These are phyloP conservation scores for Acacia confusa DNA, from an alignment of 306 rosid species.

Conservation along the genomic window DNA sequence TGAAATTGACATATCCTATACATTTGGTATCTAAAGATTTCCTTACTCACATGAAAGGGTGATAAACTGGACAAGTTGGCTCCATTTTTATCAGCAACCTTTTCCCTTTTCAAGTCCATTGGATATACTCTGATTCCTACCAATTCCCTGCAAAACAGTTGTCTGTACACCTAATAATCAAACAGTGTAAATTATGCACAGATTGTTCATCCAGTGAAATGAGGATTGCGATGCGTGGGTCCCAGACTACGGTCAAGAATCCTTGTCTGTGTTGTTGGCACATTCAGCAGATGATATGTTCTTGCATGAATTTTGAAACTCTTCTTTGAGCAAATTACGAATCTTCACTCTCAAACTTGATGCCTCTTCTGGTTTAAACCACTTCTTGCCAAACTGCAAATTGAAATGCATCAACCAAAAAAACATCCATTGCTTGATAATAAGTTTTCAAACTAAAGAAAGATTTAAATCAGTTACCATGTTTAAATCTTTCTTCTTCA, in stretches of 20 bases:
- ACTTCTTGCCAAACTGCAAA: slow-evolving; percentile 74
- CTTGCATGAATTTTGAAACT: slow-evolving; percentile 48
- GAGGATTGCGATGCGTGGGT: slow-evolving; percentile 13
- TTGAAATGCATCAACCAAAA: slow-evolving; percentile 14
- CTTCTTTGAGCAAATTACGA: slow-evolving; percentile 51
- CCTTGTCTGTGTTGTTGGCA: slow-evolving; percentile 3
- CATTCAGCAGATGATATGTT: slow-evolving; percentile 12
- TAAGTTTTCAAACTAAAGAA: neutral
- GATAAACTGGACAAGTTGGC: neutral
- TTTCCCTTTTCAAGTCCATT: slow-evolving; percentile 21
- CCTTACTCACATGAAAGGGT: neutral
- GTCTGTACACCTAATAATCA: slow-evolving; percentile 37
- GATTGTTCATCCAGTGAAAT: slow-evolving; percentile 18
- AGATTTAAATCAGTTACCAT: slow-evolving; percentile 52
- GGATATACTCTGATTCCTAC: neutral
- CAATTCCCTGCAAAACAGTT: slow-evolving; percentile 15
- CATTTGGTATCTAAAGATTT: neutral
- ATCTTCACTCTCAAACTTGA: slow-evolving; percentile 81
- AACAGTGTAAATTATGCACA: slow-evolving; percentile 29
- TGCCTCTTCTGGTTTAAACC: slow-evolving; percentile 93
- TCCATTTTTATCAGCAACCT: neutral
- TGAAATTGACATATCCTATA: neutral
- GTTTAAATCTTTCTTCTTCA: slow-evolving; percentile 65
- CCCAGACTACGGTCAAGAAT: slow-evolving; percentile 26
- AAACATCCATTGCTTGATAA: slow-evolving; percentile 8